Evolutionary conservation across 2,329 filamentous ascomycete species (phyloP), one percentile per base, ranked within the genome.

Genomic region (Thelonectria olida): DNA sequence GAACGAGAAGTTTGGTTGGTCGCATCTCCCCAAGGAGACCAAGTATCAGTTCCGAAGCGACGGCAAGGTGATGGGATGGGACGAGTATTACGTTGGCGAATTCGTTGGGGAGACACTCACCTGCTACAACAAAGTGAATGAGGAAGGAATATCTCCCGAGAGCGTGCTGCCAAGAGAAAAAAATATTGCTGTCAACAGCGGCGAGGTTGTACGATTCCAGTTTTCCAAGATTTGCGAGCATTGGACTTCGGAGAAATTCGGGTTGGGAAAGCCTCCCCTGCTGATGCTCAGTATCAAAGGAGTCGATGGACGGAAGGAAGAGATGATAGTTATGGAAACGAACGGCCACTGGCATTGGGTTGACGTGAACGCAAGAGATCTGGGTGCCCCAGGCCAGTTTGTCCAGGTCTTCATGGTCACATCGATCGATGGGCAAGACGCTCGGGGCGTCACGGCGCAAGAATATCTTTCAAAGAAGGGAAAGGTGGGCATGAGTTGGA

Each of bases 331-430:
- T 0, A 86, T 97, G 55, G 85, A 92, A 50, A 90, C 87, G n/a
- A 91, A 95, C 61, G 92, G 91, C 13, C 90, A 85, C 72, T 88
- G 90, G 78, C 96, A 91, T 87, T 97, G 92, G 88, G 78, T 88
- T 2, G 95, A 97, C 76, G 85, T 97, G 4, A 80, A 84, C 23
- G 83, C 87, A 1, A 76, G 81, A 28, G 85, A 89, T 58, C 78
- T 96, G 19, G 92, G 92, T 1, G 81, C 81, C 0, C 85, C 88
- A 0, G 92, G 92, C 0, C 87, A 93, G 76, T 86, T 84, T 54
- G 79, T 95, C 6, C 84, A 83, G 66, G 76, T 96, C 27, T 85
- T 85, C 58, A 85, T 87, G 19, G 80, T 97, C 36, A 85, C 73
- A 10, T 78, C 71, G 61, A 72, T 86, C 4, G 80, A 83, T 47